Evolutionary conservation across 257 asterid species (phyloP).

Genomic region (Eustoma russellianum): DNA sequence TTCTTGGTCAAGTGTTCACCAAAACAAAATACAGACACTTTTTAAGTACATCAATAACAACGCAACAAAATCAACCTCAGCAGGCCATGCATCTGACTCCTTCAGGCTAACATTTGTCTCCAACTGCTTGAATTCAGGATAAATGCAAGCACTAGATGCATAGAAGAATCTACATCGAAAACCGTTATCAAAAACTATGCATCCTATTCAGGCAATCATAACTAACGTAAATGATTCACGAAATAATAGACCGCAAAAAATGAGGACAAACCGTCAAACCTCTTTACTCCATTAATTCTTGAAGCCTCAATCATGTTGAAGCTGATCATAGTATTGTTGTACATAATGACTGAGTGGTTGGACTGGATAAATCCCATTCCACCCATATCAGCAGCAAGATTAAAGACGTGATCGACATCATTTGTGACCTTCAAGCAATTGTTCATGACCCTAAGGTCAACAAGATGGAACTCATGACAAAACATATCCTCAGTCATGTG

Average conservation of each 20-base stretch:
- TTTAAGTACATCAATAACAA: background rate
- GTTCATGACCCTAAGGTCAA: conserved; percentile 88
- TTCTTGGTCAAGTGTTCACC: too few relatives aligned
- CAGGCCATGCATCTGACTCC: conserved; percentile 96
- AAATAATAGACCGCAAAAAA: too few relatives aligned
- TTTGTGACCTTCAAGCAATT: conserved; percentile 78
- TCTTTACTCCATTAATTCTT: conserved; percentile 64
- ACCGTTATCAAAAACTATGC: background rate
- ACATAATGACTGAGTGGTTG: conserved; percentile 87
- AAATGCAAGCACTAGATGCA: conserved; percentile 93
- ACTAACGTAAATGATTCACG: background rate
- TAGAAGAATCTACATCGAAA: conserved; percentile 57
- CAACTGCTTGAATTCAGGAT: conserved; percentile 88
- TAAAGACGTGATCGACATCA: conserved; percentile 70
- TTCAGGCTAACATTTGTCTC: conserved; percentile 90
- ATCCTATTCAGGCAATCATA: background rate
- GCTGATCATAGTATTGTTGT: conserved; percentile 88
- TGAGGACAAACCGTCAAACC: conserved; percentile 23
- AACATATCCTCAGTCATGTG: conserved; percentile 95
- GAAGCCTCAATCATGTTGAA: conserved; percentile 93
- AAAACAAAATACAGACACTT: background rate
- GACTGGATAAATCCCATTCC: conserved; percentile 98
- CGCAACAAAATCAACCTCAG: conserved; percentile 45
- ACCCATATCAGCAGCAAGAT: conserved; percentile 96
- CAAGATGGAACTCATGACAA: conserved; percentile 87